Evolutionary conservation across 441 rosid genomes (phyloP), one percentile per base, ranked within the genome.

Genomic region (Breynia disticha): DNA sequence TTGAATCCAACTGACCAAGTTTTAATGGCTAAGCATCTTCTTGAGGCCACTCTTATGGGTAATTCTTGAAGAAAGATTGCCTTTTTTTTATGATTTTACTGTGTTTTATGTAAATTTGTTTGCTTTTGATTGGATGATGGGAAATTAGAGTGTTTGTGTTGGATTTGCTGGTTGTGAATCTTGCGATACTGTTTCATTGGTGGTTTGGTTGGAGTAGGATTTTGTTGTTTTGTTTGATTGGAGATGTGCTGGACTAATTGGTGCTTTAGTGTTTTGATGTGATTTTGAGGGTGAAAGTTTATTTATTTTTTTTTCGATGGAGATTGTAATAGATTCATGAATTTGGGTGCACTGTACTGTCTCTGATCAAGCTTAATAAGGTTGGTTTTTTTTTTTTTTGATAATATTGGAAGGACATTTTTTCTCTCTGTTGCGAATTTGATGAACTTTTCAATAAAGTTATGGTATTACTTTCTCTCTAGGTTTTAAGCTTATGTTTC

Each of bases 31-130:
- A 77, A 62, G 54, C 83, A 81, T 68, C 76, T 83, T 55, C 96
- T 87, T 39, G 90, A 90, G 66, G 83, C 91, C 56, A 77, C 97
- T 76, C 91, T 90, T 13, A 84, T 90, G 96, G 96, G 97, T 86
- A 76, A 52, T 37, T 52, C 18, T 43, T 16, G 19, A 22, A 32
- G 13, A 41, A 3, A 11, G 44, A 11, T 46, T 52, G 10, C 3
- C 35, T 60, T 67, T 47, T 21, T 12, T 43, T 56, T 19, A 2
- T 56, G 8, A 38, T 55, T 46, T 47, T 3, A 28, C 61, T 38
- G 28, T 48, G 24, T 45, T 58, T 43, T 58, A n/a, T 22, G 15
- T 15, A 13, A 17, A 45, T 46, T 67, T 58, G 67, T 5, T 38
- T 18, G 37, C 13, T 20, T 64, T 50, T 53, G 11, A 20, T 44